phyloP scores from a whole-genome alignment of 169 alveolate genomes.

The Plasmodium cynomolgi region DNA sequence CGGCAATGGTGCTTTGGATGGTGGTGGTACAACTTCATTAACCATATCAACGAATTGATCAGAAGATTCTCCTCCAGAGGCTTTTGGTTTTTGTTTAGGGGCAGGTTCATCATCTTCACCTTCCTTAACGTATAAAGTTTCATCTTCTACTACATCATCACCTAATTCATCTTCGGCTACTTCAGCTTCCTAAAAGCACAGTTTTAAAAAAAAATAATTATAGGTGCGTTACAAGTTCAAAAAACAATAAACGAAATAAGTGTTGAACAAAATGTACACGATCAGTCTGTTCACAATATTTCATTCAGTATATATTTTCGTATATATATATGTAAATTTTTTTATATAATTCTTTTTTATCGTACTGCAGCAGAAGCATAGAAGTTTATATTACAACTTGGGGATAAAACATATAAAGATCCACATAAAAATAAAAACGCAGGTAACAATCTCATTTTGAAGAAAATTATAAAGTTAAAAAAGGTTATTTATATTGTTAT shows the following conservation, averaged over 20 bases:
- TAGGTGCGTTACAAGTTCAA: not conserved
- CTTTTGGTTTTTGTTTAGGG: not conserved
- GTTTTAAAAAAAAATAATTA: too few relatives aligned
- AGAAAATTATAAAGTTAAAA: not conserved
- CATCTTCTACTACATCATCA: too few relatives aligned
- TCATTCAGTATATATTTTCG: not conserved
- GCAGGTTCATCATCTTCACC: too few relatives aligned
- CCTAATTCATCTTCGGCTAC: not conserved
- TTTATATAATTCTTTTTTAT: not conserved
- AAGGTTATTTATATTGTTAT: not conserved
- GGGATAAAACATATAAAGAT: constrained; percentile 5
- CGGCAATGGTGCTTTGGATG: not conserved
- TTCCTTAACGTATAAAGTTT: too few relatives aligned
- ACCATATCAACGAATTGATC: not conserved
- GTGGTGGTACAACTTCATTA: not conserved
- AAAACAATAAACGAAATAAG: not conserved
- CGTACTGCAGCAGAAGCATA: constrained; percentile 12
- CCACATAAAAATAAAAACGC: not conserved
- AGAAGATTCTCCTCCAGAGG: not conserved
- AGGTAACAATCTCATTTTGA: constrained; percentile 2
- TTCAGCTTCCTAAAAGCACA: not conserved
- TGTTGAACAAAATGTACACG: not conserved
- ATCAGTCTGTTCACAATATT: not conserved
- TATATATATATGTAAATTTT: not conserved
- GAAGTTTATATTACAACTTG: not conserved